phyloP scores from a whole-genome alignment of 1,284 basidiomycete genomes.

The Lignosus rhinocerotis region DNA sequence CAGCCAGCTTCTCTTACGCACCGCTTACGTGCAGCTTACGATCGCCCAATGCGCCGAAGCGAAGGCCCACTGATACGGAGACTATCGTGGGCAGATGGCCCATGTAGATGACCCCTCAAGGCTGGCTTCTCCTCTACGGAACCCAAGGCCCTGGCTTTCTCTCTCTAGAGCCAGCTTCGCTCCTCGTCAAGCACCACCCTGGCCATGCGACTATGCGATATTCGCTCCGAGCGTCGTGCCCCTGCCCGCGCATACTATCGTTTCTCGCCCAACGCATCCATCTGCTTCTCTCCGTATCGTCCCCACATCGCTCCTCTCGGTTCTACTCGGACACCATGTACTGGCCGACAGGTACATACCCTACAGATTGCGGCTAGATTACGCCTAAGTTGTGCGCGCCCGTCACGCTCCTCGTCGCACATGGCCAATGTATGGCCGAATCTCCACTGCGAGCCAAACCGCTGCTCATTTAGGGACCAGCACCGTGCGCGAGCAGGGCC shows the following conservation, averaged over 20 bases:
- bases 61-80: slow-evolving; percentile 13
- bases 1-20: slow-evolving; percentile 14
- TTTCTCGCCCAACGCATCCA: background rate
- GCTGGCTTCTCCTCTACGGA: background rate
- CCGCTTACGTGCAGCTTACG: slow-evolving; percentile 15
- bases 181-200: background rate
- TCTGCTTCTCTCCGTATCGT: slow-evolving; percentile 8
- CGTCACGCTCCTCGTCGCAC: background rate
- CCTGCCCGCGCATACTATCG: background rate
- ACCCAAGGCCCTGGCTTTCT: background rate
- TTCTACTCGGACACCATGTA: background rate
- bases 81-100: slow-evolving; percentile 4
- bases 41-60: background rate
- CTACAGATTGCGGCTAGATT: slow-evolving; percentile 16
- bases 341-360: background rate
- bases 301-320: background rate
- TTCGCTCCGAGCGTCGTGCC: background rate
- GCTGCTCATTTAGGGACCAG: too few relatives aligned
- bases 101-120: too few relatives aligned
- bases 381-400: background rate
- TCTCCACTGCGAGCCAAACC: too few relatives aligned
- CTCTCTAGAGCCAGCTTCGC: background rate
- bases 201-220: background rate
- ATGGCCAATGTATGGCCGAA: background rate
- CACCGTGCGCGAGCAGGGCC: too few relatives aligned